Evolutionary conservation across 176 grass and related monocot species (phyloP).

Genomic region (Oryza meridionalis): DNA sequence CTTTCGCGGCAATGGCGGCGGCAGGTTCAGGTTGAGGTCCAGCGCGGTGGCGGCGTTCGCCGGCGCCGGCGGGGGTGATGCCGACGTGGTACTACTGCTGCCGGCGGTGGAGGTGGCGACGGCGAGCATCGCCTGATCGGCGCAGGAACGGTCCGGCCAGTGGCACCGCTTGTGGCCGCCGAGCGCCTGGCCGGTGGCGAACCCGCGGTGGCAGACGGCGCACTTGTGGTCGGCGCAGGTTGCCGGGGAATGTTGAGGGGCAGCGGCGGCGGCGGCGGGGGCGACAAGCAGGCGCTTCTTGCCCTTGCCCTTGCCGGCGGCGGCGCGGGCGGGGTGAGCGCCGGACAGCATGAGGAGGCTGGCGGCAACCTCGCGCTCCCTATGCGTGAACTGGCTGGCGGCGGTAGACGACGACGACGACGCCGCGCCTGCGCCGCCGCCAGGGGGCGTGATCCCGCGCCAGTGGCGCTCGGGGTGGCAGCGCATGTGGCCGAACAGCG

Average conservation of each 20-base stretch:
- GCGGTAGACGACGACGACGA: background rate
- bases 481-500: slow-evolving; percentile 76
- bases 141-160: slow-evolving; percentile 16
- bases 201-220: slow-evolving; percentile 41
- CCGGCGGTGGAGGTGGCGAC: background rate
- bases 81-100: background rate
- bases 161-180: slow-evolving; percentile 79
- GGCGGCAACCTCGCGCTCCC: slow-evolving; percentile 39
- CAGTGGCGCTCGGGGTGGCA: slow-evolving; percentile 73
- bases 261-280: background rate
- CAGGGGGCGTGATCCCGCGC: slow-evolving; percentile 57
- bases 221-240: slow-evolving; percentile 45
- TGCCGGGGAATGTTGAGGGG: background rate
- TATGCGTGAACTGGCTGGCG: slow-evolving; percentile 27
- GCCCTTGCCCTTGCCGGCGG: slow-evolving; percentile 1
- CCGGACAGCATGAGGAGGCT: slow-evolving; percentile 42
- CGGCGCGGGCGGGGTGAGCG: background rate
- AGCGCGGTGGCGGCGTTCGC: background rate
- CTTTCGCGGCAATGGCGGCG: background rate
- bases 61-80: background rate
- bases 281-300: background rate
- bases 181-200: slow-evolving; percentile 70
- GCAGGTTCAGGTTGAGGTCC: slow-evolving; percentile 61
- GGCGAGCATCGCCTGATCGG: background rate
- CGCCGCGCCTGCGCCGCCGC: background rate